phyloP scores from a whole-genome alignment of 495 filamentous ascomycete genomes.

The Hypomontagnella submonticulosa region DNA sequence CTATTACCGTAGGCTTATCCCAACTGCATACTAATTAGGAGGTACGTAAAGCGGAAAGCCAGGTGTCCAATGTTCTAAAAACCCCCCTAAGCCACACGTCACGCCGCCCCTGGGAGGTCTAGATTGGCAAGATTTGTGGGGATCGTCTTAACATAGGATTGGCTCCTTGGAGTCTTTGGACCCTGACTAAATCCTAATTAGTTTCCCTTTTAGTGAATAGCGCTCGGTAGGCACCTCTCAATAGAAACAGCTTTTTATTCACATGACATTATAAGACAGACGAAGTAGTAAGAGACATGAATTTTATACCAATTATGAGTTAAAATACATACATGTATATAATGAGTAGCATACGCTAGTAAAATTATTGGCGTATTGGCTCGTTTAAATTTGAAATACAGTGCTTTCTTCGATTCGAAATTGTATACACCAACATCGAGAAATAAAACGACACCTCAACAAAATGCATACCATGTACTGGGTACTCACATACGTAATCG shows the following conservation, averaged over 20 bases:
- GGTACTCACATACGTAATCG: too few species aligned
- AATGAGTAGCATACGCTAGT: too few species aligned
- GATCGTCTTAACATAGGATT: conserved; percentile 25
- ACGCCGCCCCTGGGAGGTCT: conserved; percentile 3
- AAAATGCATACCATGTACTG: too few species aligned
- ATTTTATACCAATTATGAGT: too few species aligned
- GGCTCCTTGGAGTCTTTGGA: conserved; percentile 8
- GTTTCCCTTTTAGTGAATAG: background rate
- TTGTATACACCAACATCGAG: too few species aligned
- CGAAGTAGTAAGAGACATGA: background rate
- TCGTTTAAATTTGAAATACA: too few species aligned
- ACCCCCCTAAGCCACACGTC: conserved; percentile 32
- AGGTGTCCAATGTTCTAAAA: conserved; percentile 36
- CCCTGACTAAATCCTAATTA: conserved; percentile 14
- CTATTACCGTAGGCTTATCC: conserved; percentile 10
- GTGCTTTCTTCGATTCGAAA: too few species aligned
- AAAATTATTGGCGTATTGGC: too few species aligned
- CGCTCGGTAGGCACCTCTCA: background rate
- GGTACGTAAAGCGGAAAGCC: conserved; percentile 32
- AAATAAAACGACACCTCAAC: too few species aligned
- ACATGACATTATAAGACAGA: too few species aligned
- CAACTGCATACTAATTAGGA: background rate
- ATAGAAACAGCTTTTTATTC: too few species aligned
- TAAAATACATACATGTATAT: too few species aligned
- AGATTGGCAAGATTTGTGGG: conserved; percentile 22